Evolutionary conservation across 208 protist genomes (phyloP), one percentile per base, ranked within the genome.

Genomic region (Kentomonas sorsogonicus): DNA sequence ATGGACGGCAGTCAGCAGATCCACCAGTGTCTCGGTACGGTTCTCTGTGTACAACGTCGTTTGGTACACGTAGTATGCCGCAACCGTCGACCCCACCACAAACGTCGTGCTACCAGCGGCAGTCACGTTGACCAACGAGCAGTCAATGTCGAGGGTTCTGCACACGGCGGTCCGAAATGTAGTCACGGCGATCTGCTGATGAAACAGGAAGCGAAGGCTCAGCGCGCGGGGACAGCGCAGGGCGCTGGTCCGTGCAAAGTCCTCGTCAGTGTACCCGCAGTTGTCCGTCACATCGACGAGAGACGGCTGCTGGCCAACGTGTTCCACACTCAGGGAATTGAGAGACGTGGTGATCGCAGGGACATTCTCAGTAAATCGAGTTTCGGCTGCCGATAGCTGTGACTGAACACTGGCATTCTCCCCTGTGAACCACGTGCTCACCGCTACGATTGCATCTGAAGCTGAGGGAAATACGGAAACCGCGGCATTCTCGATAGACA

Each of bases 221-320:
- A n/a, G n/a, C n/a, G n/a, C n/a, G n/a, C n/a, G n/a, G n/a, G n/a
- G n/a, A n/a, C n/a, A n/a, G n/a, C n/a, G n/a, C n/a, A 77, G 58
- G 50, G 61, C n/a, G 29, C 45, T 20, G 20, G 20, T 38, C 15
- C 59, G 43, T 7, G 57, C 38, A 7, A 71, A 7, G 1, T 38
- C n/a, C 6, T 60, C 30, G 7, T 61, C 57, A 30, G 39, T 48
- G 44, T 67, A 78, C 11, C 36, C 47, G 60, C 81, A 89, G 51
- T 43, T 48, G 39, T 76, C 39, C 6, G 68, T 64, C 16, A 79
- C 59, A 3, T 69, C 44, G 16, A 89, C 50, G n/a, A 47, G 18
- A 25, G 25, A 63, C 29, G 77, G 77, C 58, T 89, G 81, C 36
- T 52, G 69, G 1, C 66, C 66, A 38, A 83, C 50, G 27, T 61